Evolutionary conservation across 805 yeast genomes (phyloP), one percentile per base, ranked within the genome.

Genomic region (Pichia occidentalis): DNA sequence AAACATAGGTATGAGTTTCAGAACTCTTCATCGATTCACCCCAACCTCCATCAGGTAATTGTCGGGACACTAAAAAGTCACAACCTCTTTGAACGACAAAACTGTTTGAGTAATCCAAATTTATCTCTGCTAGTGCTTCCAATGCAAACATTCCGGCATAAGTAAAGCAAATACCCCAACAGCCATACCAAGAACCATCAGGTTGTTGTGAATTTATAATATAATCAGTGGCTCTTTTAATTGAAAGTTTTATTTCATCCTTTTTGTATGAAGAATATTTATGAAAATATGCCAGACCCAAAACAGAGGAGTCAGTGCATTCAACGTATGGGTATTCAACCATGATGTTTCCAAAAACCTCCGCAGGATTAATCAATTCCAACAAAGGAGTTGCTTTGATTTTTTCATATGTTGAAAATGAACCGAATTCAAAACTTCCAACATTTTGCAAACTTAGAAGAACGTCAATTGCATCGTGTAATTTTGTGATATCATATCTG

Each of bases 81-180:
- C 97, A 92, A 0, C 95, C 98, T 49, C 63, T 71, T 27, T 67
- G 62, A 6, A 85, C 95, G 3, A 63, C 58, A 6, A 65, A 72
- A 27, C 81, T 75, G 50, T 80, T 85, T 1, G 52, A 53, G 56
- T 87, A 90, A 2, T 53, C 63, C 40, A 71, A 70, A 1, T 79
- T 85, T 20, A 81, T 80, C 4, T 90, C 74, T 20, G 75, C 66
- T 34, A 92, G 67, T 0, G 97, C 97, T 51, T 92, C 99, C 21
- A 92, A 60, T 0, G 99, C 99, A 72, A 92, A 92, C 98, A 92
- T 92, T 2, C 87, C 84, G 0, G 97, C 97, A 59, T 92, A 92
- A 0, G 96, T 85, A 56, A 71, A 87, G 56, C 99, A 92, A 5
- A 92, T 80, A 25, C 98, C 99, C 99, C 99, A 92, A 28, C 86